Base-by-base conservation (phyloP, 495 filamentous ascomycete genomes). In the Penicillium coprophilum region DNA sequence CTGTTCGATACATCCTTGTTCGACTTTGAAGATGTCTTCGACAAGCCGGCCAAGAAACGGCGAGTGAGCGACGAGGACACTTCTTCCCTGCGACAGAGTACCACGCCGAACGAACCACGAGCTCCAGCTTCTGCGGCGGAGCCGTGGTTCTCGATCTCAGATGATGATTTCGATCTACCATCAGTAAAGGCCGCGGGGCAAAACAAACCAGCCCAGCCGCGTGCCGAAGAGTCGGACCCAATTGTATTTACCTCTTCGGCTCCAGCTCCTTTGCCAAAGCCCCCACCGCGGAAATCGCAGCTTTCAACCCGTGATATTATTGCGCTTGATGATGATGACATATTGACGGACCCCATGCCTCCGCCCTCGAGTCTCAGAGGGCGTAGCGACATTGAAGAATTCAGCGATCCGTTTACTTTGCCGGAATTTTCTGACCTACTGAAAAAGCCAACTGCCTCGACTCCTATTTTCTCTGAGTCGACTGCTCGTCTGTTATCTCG, bases 181-280 rank as follows among this genome's bases (percentile, higher is more conserved):
- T 66, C 66, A 17, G 61, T 59, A 7, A 62, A 65, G 17, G 52
- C 61, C 23, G 48, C 60, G 1, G 41, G 55, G 12, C 38, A 47
- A 0, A 59, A 55, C 21, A 62, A 64, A 39, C 49, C 56, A 15
- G 46, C 56, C 2, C 24, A 39, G 4, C 55, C 51, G 46, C 50
- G 50, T 36, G 54, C 61, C n/a, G 64, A 73, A 27, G 73, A 77
- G 15, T 77, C 72, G 0, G 82, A 85, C 65, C 78, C 81, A 2
- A 80, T 83, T 55, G 54, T 79, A 6, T 80, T 82, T 61, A 82
- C 80, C 0, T 85, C 81, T 15, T 80, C 80, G 15, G 68, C 68
- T 1, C 71, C 69, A 7, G 60, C 67, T 39, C 66, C 50, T n/a
- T 32, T 50, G 30, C 23, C 59, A 15, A 60, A 54, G 36, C 50